Evolutionary conservation across 2,329 filamentous ascomycete species (phyloP).

Genomic region (Trichoderma sp.): DNA sequence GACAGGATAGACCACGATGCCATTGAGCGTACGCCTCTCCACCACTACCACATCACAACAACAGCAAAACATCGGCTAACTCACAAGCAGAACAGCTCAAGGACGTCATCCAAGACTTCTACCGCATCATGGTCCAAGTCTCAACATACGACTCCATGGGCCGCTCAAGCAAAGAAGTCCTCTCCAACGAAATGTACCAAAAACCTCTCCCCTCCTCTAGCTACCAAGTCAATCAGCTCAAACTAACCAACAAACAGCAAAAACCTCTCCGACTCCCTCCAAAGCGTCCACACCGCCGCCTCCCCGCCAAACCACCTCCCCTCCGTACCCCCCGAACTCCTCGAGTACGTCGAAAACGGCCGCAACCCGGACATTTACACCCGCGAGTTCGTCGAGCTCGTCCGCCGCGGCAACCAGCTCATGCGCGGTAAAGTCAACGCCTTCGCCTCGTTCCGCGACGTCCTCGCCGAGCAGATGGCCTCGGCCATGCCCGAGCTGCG

Average conservation of each 20-base stretch:
- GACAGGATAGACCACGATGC: conserved; percentile 38
- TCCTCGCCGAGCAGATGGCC: conserved; percentile 57
- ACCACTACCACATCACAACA: fast-evolving
- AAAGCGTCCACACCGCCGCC: conserved; percentile 40
- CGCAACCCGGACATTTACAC: conserved; percentile 74
- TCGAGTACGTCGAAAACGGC: conserved; percentile 67
- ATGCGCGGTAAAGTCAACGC: conserved; percentile 63
- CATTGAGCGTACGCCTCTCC: conserved; percentile 37
- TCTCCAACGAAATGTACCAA: conserved; percentile 50
- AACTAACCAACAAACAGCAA: conserved; percentile 30
- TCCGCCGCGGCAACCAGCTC: conserved; percentile 63
- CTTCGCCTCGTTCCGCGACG: conserved; percentile 59
- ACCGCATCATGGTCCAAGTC: conserved; percentile 61
- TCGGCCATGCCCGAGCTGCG: conserved; percentile 58
- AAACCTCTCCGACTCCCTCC: conserved; percentile 40
- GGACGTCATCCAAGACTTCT: conserved; percentile 61
- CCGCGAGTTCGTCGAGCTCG: conserved; percentile 68
- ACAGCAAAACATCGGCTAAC: neutral
- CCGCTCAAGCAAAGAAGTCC: conserved; percentile 53
- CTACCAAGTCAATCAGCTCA: neutral
- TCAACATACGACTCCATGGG: conserved; percentile 56
- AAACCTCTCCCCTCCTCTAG: too few species aligned
- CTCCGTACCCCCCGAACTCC: conserved; percentile 58
- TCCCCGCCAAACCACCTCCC: conserved; percentile 45
- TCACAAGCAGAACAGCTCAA: conserved; percentile 53